Evolutionary conservation across 208 protist genomes (phyloP), one percentile per base, ranked within the genome.

Genomic region (Leptomonas seymouri): DNA sequence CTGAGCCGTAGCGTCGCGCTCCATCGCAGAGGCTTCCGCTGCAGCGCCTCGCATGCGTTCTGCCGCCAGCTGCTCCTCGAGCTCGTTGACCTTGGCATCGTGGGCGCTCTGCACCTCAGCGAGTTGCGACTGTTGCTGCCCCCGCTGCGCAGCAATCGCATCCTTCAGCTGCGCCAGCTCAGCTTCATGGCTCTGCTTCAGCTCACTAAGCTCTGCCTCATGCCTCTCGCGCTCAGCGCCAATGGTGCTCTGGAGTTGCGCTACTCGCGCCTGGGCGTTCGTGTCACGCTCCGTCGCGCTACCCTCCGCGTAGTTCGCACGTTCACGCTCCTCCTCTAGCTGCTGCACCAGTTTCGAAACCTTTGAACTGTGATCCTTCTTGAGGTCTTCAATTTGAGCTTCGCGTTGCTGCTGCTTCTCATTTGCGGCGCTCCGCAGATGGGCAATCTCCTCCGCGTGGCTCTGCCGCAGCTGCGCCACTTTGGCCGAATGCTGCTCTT

Each of bases 211-310:
- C 5, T 62, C 15, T 11, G 31, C 51, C 25, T 66, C 49, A 41
- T 78, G 73, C 42, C 57, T 44, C 66, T 71, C 63, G 11, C 56
- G 48, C 41, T 65, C 45, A 12, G 44, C 28, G 20, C n/a, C 48
- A 14, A 57, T 55, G 14, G 39, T 63, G 25, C 20, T 27, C 30
- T 64, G 60, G 34, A 67, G 30, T 25, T 74, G 57, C 5, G 34
- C 30, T n/a, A 74, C 48, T n/a, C 53, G 67, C 27, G 65, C 58
- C 59, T 74, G 53, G 14, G 56, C 51, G 16, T 42, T 54, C 1
- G 21, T n/a, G 45, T 76, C 54, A 30, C 62, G 48, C 42, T 67
- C 54, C 20, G 49, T 46, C 31, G 50, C 57, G 20, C 58, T 64
- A 44, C 58, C 58, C 28, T 70, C 55, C 5, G 34, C 69, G 42